Evolutionary conservation across 805 yeast species (phyloP), one percentile per base, ranked within the genome.

Genomic region (Yamadazyma sp.): DNA sequence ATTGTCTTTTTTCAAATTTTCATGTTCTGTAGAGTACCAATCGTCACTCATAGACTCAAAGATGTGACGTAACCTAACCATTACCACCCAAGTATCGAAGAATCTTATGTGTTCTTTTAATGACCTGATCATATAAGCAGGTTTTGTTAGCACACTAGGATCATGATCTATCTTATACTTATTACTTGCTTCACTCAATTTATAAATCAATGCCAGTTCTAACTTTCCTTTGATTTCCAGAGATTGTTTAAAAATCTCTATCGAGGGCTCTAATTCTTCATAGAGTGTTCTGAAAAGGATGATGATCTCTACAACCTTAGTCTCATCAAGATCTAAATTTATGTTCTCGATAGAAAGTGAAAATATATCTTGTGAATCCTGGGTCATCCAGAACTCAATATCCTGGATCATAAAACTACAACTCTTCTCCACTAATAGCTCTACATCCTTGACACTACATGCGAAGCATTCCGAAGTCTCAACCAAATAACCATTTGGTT

Each of bases 71-170:
- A 93, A 58, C 23, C 96, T 70, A 2, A 87, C 78, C 27, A 86
- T 66, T 14, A 89, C 73, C 48, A 86, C 84, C 98, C 98, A 93
- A 49, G 94, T 78, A 46, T 87, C 86, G 41, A 78, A 76, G 16
- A 81, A 76, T 44, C 98, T 67, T 2, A 87, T 78, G 58, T 89
- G 97, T 16, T 79, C 74, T 13, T 71, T 69, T 2, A 81, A 73
- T 3, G 88, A 73, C 35, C 96, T 69, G 31, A 86, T 74, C 20
- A 87, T 77, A 48, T 84, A 80, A 0, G 96, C 82, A 0, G 97
- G 96, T 33, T 87, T 82, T 1, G 97, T 89, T 34, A 91, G 72
- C 13, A 88, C 96, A 5, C 86, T 78, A 0, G 98, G 94, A 49
- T 93, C 98, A 43, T 85, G 85, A 32, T 79, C 78, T 27, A 88